Evolutionary conservation across 331 rosid genomes (phyloP), one percentile per base, ranked within the genome.

Genomic region (Quercus lobata): DNA sequence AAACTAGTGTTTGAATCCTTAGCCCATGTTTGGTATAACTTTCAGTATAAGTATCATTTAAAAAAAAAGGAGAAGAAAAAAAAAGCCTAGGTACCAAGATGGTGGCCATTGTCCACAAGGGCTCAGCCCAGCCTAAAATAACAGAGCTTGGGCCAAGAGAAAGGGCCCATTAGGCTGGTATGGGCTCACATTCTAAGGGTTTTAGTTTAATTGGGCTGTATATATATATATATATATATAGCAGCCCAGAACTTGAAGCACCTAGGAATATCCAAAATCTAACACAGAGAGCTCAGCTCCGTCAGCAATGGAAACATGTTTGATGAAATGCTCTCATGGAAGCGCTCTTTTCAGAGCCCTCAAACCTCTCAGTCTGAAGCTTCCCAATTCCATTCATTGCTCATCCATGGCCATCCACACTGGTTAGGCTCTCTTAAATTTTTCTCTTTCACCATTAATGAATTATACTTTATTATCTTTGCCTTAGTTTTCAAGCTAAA

Each of bases 251-350:
- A 49, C 5, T 14, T 49, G 55, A 14, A 14, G 5, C 6, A 49
- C 55, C 55, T 68, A 18, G 53, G 72, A 54, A 24, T 41, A 6
- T 2, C 37, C 17, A 6, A 71, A 21, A 2, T 22, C 25, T 29
- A 25, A 58, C 27, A 12, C 18, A 34, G 4, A 54, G 30, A 75
- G 66, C 6, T 25, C 21, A 0, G 32, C 17, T 41, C 49, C 3
- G 49, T 41, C 14, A 41, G 49, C 49, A 61, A 91, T 91, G 98
- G 92, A 86, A 35, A 80, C 80, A 27, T 46, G 80, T 30, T 9
- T 86, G 75, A 69, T 77, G 85, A 89, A 88, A 81, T 92, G 91
- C 86, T 85, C 92, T 44, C 79, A 65, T n/a, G 34, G 84, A 78
- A 85, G 82, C 61, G 74, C 85, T 71, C 68, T 87, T 46, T 73